Conservation (phyloP, 371 early-diverging fungal genomes). For the Mucor racemosus region DNA sequence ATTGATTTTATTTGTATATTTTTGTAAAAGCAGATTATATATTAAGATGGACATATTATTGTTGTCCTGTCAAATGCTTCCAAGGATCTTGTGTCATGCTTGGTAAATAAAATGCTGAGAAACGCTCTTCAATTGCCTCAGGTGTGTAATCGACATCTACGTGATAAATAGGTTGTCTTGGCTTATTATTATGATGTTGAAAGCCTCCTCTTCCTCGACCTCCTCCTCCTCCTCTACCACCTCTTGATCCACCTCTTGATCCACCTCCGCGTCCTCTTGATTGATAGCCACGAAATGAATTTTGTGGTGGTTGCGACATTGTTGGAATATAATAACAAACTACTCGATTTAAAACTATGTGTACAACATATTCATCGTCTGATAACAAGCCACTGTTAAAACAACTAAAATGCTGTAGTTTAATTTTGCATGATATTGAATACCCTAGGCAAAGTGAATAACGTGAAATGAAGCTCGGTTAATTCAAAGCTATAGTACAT, state of each 20-base stretch:
- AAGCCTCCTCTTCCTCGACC: conserved; percentile 18
- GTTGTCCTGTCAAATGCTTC: conserved; percentile 9
- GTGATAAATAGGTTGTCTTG: background rate
- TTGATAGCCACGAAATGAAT: background rate
- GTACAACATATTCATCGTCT: background rate
- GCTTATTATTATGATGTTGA: conserved; percentile 4
- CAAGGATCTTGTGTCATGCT: conserved; percentile 38
- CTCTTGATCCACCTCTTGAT: conserved; percentile 13
- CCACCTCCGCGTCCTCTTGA: conserved; percentile 17
- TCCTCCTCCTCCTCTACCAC: conserved; percentile 14
- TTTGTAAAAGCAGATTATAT: no score
- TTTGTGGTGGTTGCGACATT: background rate
- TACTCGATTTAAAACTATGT: background rate
- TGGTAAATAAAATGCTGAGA: conserved; percentile 31
- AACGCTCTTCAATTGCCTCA: conserved; percentile 32
- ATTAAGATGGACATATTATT: background rate
- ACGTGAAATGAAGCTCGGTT: no score
- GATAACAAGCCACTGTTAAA: background rate
- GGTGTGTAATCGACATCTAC: conserved; percentile 32
- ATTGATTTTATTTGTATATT: background rate
- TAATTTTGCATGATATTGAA: background rate
- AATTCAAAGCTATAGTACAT: no score
- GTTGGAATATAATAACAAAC: background rate
- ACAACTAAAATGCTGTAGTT: background rate
- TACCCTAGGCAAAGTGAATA: background rate